Evolutionary conservation across 106 monocot genomes (phyloP).

Genomic region (Amphibolis antarctica): DNA sequence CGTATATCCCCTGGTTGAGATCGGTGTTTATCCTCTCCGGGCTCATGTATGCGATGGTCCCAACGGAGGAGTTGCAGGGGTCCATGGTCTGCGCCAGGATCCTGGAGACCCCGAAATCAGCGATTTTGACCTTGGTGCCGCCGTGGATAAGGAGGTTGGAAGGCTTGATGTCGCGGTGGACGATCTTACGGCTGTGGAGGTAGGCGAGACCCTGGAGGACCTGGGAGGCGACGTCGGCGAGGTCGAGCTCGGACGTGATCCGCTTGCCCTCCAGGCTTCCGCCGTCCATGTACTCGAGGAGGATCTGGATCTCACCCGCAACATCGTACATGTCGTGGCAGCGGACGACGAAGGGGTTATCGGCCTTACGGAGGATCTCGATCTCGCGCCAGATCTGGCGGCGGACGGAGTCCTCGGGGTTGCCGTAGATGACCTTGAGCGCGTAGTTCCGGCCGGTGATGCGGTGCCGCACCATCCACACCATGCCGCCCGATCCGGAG

Average conservation of each 20-base stretch:
- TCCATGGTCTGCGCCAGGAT: slow-evolving; percentile 8
- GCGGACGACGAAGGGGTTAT: too few species aligned
- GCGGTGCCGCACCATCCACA: slow-evolving; percentile 17
- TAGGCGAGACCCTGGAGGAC: slow-evolving; percentile 9
- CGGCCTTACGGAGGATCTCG: slow-evolving; percentile 11
- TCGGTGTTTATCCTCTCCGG: slow-evolving; percentile 13
- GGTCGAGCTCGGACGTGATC: slow-evolving; percentile 4
- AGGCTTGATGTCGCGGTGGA: slow-evolving; percentile 8
- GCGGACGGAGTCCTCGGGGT: slow-evolving; percentile 12
- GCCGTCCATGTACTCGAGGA: slow-evolving; percentile 20
- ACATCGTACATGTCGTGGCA: slow-evolving; percentile 10
- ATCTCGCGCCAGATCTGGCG: slow-evolving; percentile 23
- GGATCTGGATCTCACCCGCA: slow-evolving; percentile 17
- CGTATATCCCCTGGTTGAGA: slow-evolving; percentile 55
- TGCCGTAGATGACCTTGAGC: slow-evolving; percentile 17
- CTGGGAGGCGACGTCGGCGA: slow-evolving; percentile 6
- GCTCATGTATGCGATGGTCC: slow-evolving; percentile 5
- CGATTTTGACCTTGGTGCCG: background rate
- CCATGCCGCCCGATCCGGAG: slow-evolving; percentile 7
- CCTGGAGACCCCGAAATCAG: slow-evolving; percentile 5
- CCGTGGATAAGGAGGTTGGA: slow-evolving; percentile 1
- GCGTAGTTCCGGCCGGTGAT: slow-evolving; percentile 4
- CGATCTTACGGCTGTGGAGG: slow-evolving; percentile 10
- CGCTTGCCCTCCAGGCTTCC: slow-evolving; percentile 9
- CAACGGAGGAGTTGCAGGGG: slow-evolving; percentile 8